Conservation (phyloP, 257 asterid species). For the Solanum ahanhuiri region DNA sequence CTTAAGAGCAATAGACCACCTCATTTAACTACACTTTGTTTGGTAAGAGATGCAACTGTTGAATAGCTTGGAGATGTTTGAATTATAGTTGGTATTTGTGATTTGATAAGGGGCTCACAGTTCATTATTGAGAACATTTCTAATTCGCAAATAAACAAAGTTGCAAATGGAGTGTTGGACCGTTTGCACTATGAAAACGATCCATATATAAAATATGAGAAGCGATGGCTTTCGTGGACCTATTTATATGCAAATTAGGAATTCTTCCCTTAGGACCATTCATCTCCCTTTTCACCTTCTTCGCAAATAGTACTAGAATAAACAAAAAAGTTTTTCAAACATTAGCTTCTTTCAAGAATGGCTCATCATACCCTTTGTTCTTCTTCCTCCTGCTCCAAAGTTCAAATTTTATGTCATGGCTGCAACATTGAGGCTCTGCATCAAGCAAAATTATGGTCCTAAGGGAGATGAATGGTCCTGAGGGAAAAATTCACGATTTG, state of each 20-base stretch:
- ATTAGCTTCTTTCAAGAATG: slow-evolving; percentile 14
- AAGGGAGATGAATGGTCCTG: no score
- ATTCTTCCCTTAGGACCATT: neutral
- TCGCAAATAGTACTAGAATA: neutral
- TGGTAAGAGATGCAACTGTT: slow-evolving; percentile 88
- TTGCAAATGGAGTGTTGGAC: neutral
- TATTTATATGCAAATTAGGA: neutral
- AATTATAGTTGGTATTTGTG: slow-evolving; percentile 82
- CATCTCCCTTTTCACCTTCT: neutral
- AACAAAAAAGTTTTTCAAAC: neutral
- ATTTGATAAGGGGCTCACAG: slow-evolving; percentile 67
- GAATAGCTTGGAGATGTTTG: slow-evolving; percentile 72
- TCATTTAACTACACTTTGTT: slow-evolving; percentile 12
- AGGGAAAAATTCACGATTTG: no score
- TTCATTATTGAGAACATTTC: neutral
- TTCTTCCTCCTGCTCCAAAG: slow-evolving; percentile 8
- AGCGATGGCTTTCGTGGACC: neutral
- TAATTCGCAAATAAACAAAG: neutral
- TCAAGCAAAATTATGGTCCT: no score
- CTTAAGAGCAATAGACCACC: neutral
- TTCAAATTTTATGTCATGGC: no score
- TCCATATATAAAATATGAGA: no score
- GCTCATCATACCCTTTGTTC: slow-evolving; percentile 3
- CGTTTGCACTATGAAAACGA: neutral
- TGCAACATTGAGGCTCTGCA: no score